Conservation (phyloP, 2,329 filamentous ascomycete species). For the Fusarium nodosum region DNA sequence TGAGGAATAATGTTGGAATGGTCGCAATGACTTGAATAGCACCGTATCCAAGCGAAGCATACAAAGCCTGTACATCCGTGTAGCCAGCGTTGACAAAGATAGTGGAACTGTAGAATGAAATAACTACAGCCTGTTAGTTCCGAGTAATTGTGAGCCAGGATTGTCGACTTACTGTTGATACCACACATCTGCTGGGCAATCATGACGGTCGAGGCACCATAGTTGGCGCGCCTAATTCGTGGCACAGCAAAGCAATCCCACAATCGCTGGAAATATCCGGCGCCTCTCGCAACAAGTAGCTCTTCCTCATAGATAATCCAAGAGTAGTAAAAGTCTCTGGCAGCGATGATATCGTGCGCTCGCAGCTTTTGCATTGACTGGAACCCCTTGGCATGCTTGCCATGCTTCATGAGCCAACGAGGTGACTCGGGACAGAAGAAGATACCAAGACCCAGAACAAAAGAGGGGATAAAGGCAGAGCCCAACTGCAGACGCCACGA, state of each 20-base stretch:
- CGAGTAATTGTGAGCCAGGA: rapidly evolving
- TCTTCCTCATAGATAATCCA: constrained; percentile 57
- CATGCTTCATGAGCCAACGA: constrained; percentile 75
- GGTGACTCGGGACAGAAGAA: constrained; percentile 74
- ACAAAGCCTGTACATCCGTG: not conserved
- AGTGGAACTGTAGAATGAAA: constrained; percentile 40
- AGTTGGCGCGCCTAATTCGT: constrained; percentile 76
- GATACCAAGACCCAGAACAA: constrained; percentile 68
- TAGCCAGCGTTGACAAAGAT: constrained; percentile 30
- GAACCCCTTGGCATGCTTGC: constrained; percentile 69
- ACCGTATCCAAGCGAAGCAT: constrained; percentile 35
- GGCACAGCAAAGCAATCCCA: constrained; percentile 75
- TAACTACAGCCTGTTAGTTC: constrained; percentile 35
- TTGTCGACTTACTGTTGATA: constrained; percentile 43
- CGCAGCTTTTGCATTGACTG: constrained; percentile 63
- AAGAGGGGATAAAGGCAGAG: constrained; percentile 66
- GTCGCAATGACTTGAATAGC: constrained; percentile 34
- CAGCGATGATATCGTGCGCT: constrained; percentile 66
- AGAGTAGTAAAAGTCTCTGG: constrained; percentile 67
- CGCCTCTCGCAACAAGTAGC: constrained; percentile 47
- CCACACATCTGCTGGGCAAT: constrained; percentile 70
- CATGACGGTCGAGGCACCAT: constrained; percentile 84
- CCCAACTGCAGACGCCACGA: constrained; percentile 74
- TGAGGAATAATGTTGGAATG: constrained; percentile 29
- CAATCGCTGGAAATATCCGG: constrained; percentile 52